Conservation (phyloP, 192 early-diverging fungal species). For the Martensiomyces pterosporus region DNA sequence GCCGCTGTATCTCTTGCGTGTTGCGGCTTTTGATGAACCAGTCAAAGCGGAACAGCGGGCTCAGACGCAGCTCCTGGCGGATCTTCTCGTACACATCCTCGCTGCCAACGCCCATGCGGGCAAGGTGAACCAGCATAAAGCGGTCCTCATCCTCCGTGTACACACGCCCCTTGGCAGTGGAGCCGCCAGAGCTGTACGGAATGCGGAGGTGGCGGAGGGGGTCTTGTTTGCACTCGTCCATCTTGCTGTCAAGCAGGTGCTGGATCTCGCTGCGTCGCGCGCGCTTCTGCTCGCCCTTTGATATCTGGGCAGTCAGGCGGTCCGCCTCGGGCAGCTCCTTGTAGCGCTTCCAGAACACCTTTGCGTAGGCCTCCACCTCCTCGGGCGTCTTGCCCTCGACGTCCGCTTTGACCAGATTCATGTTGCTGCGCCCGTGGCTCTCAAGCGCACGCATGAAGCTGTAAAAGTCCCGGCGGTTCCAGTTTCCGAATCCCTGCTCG, state of each 20-base stretch:
- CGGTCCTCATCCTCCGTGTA: conserved; percentile 96
- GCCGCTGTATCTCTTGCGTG: conserved; percentile 72
- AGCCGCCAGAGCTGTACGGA: conserved; percentile 70
- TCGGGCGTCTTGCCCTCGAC: conserved; percentile 87
- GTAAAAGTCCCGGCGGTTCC: conserved; percentile 88
- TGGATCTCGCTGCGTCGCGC: conserved; percentile 78
- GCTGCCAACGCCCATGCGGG: conserved; percentile 81
- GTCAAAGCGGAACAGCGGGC: conserved; percentile 88
- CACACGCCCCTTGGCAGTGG: conserved; percentile 75
- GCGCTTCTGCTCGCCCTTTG: conserved; percentile 82
- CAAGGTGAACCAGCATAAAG: conserved; percentile 85
- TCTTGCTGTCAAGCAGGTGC: conserved; percentile 71
- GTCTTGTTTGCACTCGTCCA: conserved; percentile 60
- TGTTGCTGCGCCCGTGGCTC: conserved; percentile 73
- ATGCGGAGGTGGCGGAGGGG: conserved; percentile 89
- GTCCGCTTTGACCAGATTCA: conserved; percentile 75
- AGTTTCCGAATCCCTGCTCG: conserved; percentile 78
- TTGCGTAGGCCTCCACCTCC: conserved; percentile 80
- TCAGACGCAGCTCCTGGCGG: conserved; percentile 75
- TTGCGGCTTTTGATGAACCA: conserved; percentile 98
- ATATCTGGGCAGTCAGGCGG: conserved; percentile 77
- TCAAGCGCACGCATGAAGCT: conserved; percentile 83
- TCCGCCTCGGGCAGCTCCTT: conserved; percentile 88
- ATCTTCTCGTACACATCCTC: conserved; percentile 95
- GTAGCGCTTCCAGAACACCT: conserved; percentile 86